Conservation (phyloP, 179 eudicot species). For the Silene noctiflora region DNA sequence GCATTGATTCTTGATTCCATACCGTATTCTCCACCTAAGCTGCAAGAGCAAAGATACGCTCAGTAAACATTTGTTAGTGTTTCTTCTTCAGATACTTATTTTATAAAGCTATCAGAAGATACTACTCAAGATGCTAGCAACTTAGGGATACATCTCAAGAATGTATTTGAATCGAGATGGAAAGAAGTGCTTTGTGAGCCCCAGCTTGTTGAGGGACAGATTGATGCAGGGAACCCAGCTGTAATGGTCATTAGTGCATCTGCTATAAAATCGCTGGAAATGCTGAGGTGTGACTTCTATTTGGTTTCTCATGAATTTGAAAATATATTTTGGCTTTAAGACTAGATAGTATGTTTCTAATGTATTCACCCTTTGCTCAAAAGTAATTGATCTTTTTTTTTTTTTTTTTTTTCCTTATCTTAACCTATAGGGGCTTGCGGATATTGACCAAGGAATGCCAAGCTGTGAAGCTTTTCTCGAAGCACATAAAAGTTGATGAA, state of each 20-base stretch:
- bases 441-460: conserved; percentile 74
- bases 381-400: not conserved
- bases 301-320: conserved; percentile 12
- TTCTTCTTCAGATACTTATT: conserved; percentile 50
- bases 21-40: not conserved
- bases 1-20: conserved; percentile 3
- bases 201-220: conserved; percentile 53
- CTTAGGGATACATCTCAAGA: conserved; percentile 59
- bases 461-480: conserved; percentile 88
- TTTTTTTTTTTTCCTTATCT: not conserved
- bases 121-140: conserved; percentile 46
- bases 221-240: conserved; percentile 83
- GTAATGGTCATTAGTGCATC: conserved; percentile 69
- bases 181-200: conserved; percentile 64
- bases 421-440: conserved; percentile 56
- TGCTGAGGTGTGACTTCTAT: conserved; percentile 53
- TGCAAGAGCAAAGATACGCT: not conserved
- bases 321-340: not conserved
- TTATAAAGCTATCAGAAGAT: conserved; percentile 51
- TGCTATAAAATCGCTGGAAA: conserved; percentile 75
- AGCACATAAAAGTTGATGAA: conserved; percentile 93
- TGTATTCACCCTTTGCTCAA: not conserved
- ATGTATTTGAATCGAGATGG: conserved; percentile 70
- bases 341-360: not conserved
- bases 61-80: not conserved